Base-by-base conservation (phyloP, 2,329 filamentous ascomycete species). In the Thermothelomyces thermophilus region DNA sequence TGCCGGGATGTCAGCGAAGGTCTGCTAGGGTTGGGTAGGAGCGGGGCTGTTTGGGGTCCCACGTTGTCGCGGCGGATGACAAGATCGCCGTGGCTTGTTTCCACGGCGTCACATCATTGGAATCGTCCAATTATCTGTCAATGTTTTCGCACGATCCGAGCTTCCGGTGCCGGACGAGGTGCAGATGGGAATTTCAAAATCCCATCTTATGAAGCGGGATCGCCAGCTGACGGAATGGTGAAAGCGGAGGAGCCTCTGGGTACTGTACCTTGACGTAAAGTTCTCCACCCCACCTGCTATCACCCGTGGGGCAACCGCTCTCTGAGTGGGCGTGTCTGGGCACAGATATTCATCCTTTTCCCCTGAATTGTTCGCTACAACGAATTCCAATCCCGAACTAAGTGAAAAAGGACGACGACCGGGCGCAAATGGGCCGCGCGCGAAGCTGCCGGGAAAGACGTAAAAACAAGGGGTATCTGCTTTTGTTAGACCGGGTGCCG, bases 201-300 rank as follows among this genome's bases (percentile, higher is more conserved):
- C 24, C 36, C 39, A 41, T 41, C 22, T 28, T 11, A 13, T 22
- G 39, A 14, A 22, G 28, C 22, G 22, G 39, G 39, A 41, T 41
- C 28, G 39, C n/a, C 9, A n/a, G 3, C 26, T 41, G 39, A 11
- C 5, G 11, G 24, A 26, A 26, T n/a, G n/a, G 22, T 22, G 17
- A 24, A 9, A 13, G 30, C 16, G 16, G 37, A 30, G 7, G 42
- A 24, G 10, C 13, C 11, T 24, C 24, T 20, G n/a, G 17, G 26
- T n/a, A n/a, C n/a, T n/a, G n/a, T n/a, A n/a, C n/a, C 39, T 40
- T 39, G 44, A 40, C 35, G 35, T 40, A 30, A 46, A 40, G 7
- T 11, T 20, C 35, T 17, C 26, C 44, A 45, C 42, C 33, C 5
- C 4, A 20, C 17, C 11, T 19, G 22, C 10, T 6, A 14, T 16